A percentile compares a stretch with the other conserved stretches of the same genome.
These are phyloP conservation scores for Beauveria sp. DNA, from an alignment of 2,329 filamentous ascomycete species.

Conservation along the genomic window DNA sequence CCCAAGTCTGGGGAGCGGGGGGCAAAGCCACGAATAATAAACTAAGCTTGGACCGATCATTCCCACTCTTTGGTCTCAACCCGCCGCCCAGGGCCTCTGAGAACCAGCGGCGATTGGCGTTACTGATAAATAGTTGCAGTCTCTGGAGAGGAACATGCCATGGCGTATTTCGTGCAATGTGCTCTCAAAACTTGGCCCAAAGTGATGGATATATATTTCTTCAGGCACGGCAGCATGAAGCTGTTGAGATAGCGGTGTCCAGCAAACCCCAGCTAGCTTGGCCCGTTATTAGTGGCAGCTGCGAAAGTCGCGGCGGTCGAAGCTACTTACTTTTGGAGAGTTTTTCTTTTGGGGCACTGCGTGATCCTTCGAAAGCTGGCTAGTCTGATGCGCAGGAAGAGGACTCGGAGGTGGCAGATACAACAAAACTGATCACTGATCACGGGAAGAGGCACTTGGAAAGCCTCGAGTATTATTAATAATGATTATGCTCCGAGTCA, in stretches of 20 bases:
- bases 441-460: no score
- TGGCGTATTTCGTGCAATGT: not conserved
- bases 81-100: not conserved
- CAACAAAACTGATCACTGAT: not conserved
- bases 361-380: not conserved
- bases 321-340: not conserved
- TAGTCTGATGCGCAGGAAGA: not conserved
- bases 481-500: no score
- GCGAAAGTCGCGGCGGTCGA: not conserved
- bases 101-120: not conserved
- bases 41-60: constrained; percentile 1
- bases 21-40: not conserved
- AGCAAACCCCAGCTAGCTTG: not conserved
- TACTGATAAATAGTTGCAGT: not conserved
- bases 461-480: no score
- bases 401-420: not conserved
- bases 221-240: not conserved
- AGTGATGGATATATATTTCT: not conserved
- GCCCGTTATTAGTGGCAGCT: not conserved
- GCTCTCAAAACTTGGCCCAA: not conserved
- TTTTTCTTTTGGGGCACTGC: not conserved
- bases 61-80: not conserved
- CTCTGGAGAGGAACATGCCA: not conserved
- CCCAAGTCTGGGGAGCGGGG: not conserved
- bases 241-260: not conserved